phyloP scores from a whole-genome alignment of 306 rosid genomes.

The Trifolium dubium region DNA sequence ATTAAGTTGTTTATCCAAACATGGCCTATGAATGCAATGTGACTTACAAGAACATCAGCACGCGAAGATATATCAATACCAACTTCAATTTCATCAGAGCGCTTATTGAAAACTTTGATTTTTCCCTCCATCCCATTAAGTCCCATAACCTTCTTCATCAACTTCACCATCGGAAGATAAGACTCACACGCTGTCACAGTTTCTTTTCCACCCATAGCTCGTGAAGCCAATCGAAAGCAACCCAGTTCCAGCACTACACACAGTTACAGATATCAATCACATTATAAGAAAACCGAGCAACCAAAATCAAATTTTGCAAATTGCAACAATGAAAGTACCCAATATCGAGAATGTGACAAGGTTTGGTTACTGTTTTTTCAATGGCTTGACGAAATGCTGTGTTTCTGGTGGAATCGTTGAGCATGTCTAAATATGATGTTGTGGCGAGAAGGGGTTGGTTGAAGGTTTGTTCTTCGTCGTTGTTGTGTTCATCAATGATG shows the following conservation, averaged over 20 bases:
- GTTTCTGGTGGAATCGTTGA: slow-evolving; percentile 75
- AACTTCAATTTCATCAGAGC: slow-evolving; percentile 81
- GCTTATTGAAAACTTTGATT: slow-evolving; percentile 71
- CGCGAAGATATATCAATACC: slow-evolving; percentile 71
- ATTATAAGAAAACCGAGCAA: background rate
- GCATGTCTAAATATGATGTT: slow-evolving; percentile 96
- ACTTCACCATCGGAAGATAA: slow-evolving; percentile 94
- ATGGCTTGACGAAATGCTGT: slow-evolving; percentile 81
- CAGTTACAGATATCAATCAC: background rate
- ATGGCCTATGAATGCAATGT: too few species aligned
- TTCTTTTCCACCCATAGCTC: slow-evolving; percentile 73
- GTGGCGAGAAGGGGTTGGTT: slow-evolving; percentile 64
- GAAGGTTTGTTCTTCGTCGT: slow-evolving; percentile 42
- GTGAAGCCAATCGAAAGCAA: slow-evolving; percentile 90
- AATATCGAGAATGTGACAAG: slow-evolving; percentile 83
- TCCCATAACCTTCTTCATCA: slow-evolving; percentile 79
- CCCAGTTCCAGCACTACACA: slow-evolving; percentile 89
- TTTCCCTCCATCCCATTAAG: slow-evolving; percentile 67
- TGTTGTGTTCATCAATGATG: slow-evolving; percentile 67
- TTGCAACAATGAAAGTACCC: slow-evolving; percentile 65
- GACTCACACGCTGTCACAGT: slow-evolving; percentile 90
- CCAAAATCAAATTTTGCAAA: background rate
- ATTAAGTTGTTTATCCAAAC: too few species aligned
- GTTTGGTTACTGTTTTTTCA: slow-evolving; percentile 64
- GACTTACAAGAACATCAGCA: slow-evolving; percentile 79